A percentile compares a stretch with the other conserved stretches of the same genome.
Evolutionary conservation across 768 basidiomycete genomes (phyloP).

Genomic region (Termitomyces sp.): DNA sequence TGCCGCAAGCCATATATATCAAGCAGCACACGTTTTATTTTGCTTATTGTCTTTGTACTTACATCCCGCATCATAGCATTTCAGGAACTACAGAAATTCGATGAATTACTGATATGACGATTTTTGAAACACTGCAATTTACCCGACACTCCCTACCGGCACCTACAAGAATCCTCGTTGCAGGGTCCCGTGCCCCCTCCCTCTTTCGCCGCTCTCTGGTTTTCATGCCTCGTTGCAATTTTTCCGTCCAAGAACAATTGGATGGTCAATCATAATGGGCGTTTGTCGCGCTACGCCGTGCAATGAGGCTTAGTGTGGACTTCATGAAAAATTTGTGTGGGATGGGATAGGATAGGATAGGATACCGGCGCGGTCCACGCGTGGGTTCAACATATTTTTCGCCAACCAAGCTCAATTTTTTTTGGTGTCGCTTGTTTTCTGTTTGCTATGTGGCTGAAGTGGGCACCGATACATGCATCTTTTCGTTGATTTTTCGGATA

Average conservation of each 20-base stretch:
- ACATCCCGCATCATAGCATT: background rate
- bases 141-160: background rate
- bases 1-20: background rate
- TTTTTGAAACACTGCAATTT: background rate
- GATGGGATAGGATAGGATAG: too few species aligned
- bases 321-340: background rate
- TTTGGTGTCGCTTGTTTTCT: background rate
- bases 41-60: background rate
- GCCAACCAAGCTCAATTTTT: background rate
- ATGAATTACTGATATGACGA: background rate
- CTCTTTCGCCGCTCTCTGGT: background rate
- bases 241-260: background rate
- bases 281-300: background rate
- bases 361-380: too few species aligned
- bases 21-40: background rate
- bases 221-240: background rate
- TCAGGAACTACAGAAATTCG: constrained; percentile 1
- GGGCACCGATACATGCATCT: background rate
- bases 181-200: background rate
- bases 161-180: constrained; percentile 1
- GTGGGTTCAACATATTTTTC: too few species aligned
- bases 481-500: background rate
- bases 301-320: constrained; percentile 1
- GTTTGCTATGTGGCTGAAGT: background rate
- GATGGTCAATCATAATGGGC: background rate